phyloP scores from a whole-genome alignment of 2,329 filamentous ascomycete species.

The Fusarium nanum region DNA sequence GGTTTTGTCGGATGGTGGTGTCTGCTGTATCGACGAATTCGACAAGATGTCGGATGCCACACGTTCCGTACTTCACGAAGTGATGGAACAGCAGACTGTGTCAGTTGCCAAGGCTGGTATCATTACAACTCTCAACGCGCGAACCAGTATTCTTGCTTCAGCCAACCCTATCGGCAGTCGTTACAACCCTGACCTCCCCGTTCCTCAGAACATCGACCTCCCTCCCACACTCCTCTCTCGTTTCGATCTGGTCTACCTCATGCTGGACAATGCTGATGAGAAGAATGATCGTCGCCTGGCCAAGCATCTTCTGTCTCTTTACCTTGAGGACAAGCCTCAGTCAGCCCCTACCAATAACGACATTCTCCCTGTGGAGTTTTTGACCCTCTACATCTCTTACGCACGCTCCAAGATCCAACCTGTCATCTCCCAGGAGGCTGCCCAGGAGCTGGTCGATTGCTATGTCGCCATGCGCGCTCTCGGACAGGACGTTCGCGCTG shows the following conservation, averaged over 20 bases:
- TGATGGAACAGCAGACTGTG: slow-evolving; percentile 89
- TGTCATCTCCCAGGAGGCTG: slow-evolving; percentile 80
- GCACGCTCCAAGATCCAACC: slow-evolving; percentile 89
- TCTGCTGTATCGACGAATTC: slow-evolving; percentile 88
- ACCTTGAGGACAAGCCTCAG: slow-evolving; percentile 92
- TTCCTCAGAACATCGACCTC: slow-evolving; percentile 97
- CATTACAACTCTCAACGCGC: slow-evolving; percentile 94
- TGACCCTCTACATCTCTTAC: slow-evolving; percentile 97
- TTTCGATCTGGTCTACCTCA: slow-evolving; percentile 97
- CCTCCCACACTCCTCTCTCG: slow-evolving; percentile 93
- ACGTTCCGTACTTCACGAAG: slow-evolving; percentile 84
- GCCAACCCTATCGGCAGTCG: slow-evolving; percentile 98
- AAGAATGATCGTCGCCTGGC: slow-evolving; percentile 88
- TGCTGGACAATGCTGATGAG: slow-evolving; percentile 94
- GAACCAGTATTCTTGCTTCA: slow-evolving; percentile 94
- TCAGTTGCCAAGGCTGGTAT: slow-evolving; percentile 92
- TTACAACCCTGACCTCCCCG: slow-evolving; percentile 95
- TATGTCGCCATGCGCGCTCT: slow-evolving; percentile 97
- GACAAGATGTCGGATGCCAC: slow-evolving; percentile 87
- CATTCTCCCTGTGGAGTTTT: slow-evolving; percentile 91
- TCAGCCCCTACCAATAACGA: slow-evolving; percentile 80
- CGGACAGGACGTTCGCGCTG: slow-evolving; percentile 84
- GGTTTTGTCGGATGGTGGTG: slow-evolving; percentile 82
- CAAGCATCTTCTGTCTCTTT: slow-evolving; percentile 94
- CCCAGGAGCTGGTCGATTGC: slow-evolving; percentile 83